Conservation (phyloP, 2,329 filamentous ascomycete species). For the Alternaria rosae region DNA sequence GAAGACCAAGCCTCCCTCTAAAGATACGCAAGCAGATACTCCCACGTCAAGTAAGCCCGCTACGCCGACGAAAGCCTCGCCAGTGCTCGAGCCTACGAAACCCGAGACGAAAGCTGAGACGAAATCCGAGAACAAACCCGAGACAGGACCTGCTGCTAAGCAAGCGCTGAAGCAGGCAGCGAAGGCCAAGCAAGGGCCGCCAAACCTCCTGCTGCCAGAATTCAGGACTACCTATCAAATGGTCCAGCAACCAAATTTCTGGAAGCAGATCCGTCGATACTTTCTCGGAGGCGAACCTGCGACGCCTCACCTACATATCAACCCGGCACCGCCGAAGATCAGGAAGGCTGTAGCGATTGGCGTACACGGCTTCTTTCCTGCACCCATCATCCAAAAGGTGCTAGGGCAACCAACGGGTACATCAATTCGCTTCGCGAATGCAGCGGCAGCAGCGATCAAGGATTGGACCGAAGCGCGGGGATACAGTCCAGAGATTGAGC, state of each 20-base stretch:
- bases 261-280: slow-evolving; percentile 53
- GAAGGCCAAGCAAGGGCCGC: slow-evolving; percentile 48
- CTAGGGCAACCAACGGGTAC: slow-evolving; percentile 96
- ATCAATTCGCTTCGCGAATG: slow-evolving; percentile 89
- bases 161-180: slow-evolving; percentile 31
- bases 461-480: slow-evolving; percentile 76
- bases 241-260: slow-evolving; percentile 54
- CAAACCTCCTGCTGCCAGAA: slow-evolving; percentile 73
- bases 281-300: slow-evolving; percentile 61
- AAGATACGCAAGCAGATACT: slow-evolving; percentile 27
- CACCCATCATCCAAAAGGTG: slow-evolving; percentile 83
- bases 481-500: slow-evolving; percentile 84
- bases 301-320: slow-evolving; percentile 72
- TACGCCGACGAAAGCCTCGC: slow-evolving; percentile 40
- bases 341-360: slow-evolving; percentile 91
- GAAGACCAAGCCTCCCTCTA: slow-evolving; percentile 31
- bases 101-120: slow-evolving; percentile 36
- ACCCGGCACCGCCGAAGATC: slow-evolving; percentile 73
- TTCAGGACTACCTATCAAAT: slow-evolving; percentile 71
- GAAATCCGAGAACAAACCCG: slow-evolving; percentile 39
- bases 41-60: slow-evolving; percentile 48
- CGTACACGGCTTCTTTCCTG: slow-evolving; percentile 92
- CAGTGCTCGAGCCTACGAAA: slow-evolving; percentile 35
- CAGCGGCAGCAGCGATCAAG: slow-evolving; percentile 82
- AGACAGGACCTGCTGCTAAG: slow-evolving; percentile 39